phyloP scores from a whole-genome alignment of 2,329 filamentous ascomycete genomes.

The Venturia asperata region DNA sequence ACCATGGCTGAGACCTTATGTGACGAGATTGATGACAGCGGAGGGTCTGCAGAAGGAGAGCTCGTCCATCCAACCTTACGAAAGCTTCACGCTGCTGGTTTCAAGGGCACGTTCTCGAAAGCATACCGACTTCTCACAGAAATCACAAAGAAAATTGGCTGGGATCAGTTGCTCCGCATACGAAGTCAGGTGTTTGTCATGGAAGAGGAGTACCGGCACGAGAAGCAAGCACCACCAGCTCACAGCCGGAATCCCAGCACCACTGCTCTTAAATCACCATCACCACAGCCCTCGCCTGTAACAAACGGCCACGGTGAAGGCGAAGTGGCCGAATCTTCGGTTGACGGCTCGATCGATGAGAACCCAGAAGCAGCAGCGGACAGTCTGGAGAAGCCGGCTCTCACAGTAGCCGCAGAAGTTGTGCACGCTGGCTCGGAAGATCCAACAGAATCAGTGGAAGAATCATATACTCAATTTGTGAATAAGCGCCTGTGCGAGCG shows the following conservation, averaged over 20 bases:
- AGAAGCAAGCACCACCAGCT: slow-evolving; percentile 48
- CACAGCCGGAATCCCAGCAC: slow-evolving; percentile 68
- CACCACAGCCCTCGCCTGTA: slow-evolving; percentile 3
- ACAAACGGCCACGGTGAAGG: slow-evolving; percentile 31
- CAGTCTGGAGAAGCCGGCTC: slow-evolving; percentile 67
- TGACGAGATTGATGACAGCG: slow-evolving; percentile 93
- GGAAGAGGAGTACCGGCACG: slow-evolving; percentile 95
- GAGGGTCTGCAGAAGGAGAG: slow-evolving; percentile 67
- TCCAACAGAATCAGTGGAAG: not conserved
- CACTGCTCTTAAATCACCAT: slow-evolving; percentile 59
- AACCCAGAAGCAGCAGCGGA: not conserved
- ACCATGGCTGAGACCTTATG: slow-evolving; percentile 81
- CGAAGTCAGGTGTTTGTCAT: slow-evolving; percentile 97
- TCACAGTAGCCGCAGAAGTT: slow-evolving; percentile 69
- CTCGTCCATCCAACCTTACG: slow-evolving; percentile 80
- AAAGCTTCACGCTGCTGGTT: slow-evolving; percentile 77
- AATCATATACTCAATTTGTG: slow-evolving; percentile 72
- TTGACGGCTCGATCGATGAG: slow-evolving; percentile 31
- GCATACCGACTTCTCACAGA: slow-evolving; percentile 92
- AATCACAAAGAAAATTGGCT: slow-evolving; percentile 93
- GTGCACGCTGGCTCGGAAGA: slow-evolving; percentile 64
- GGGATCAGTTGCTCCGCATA: slow-evolving; percentile 92
- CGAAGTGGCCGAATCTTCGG: slow-evolving; percentile 31
- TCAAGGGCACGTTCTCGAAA: slow-evolving; percentile 92
- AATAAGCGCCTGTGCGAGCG: slow-evolving; percentile 96